Percentiles rank a stretch among this genome's conserved stretches.
Conservation (phyloP, 75 land plant species). For the Ceratopteris richardii region DNA sequence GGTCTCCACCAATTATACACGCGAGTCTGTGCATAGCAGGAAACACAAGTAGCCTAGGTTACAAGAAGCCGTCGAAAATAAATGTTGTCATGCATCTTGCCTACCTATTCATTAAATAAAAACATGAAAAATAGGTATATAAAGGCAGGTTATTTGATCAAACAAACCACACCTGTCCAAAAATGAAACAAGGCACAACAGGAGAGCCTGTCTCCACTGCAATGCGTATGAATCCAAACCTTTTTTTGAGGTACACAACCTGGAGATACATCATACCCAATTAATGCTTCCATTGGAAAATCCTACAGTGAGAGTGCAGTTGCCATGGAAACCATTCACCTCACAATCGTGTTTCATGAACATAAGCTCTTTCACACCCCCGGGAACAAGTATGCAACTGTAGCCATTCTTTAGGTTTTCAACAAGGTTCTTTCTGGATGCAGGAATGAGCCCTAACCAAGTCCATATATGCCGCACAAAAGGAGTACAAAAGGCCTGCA, state of each 20-base stretch:
- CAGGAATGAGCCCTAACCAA: constrained; percentile 87
- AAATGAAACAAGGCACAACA: constrained; percentile 80
- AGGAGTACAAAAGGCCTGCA: constrained; percentile 81
- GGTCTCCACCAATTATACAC: constrained; percentile 77
- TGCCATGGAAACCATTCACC: background rate
- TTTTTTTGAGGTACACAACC: constrained; percentile 61
- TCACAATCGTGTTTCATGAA: constrained; percentile 62
- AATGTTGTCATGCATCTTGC: no score
- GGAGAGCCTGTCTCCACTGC: constrained; percentile 82
- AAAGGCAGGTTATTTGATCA: background rate
- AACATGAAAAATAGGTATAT: background rate
- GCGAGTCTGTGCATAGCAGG: no score
- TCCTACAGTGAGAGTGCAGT: no score
- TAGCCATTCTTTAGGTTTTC: constrained; percentile 54
- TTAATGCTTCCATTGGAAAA: no score
- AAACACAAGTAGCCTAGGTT: no score
- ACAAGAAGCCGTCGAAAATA: background rate
- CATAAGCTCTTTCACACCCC: constrained; percentile 79
- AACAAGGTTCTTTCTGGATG: constrained; percentile 57
- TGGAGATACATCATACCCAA: constrained; percentile 7
- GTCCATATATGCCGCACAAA: constrained; percentile 87
- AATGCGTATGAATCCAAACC: constrained; percentile 86
- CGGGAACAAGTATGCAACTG: constrained; percentile 83
- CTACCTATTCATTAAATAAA: no score
- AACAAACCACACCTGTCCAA: constrained; percentile 65